These are phyloP conservation scores for Cercospora beticola DNA, from an alignment of 2,329 filamentous ascomycete species.

Conservation along the genomic window DNA sequence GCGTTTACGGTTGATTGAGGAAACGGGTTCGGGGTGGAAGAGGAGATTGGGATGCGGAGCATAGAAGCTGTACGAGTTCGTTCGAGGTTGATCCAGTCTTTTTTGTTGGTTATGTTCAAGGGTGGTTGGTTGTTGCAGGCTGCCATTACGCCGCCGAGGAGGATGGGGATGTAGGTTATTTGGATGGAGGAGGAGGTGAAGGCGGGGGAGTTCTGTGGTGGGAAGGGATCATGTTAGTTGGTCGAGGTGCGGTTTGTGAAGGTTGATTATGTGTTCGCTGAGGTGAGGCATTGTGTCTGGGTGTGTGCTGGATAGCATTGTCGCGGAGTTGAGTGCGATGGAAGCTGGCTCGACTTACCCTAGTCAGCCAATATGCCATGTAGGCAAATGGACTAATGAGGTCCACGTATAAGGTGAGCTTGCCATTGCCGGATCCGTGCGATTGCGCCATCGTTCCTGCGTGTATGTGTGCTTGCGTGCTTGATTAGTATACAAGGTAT, in stretches of 20 bases:
- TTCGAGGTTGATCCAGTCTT: conserved; percentile 56
- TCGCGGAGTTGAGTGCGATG: not conserved
- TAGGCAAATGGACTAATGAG: conserved; percentile 62
- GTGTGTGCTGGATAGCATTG: not conserved
- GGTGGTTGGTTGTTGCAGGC: conserved; percentile 55
- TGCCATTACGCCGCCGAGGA: conserved; percentile 61
- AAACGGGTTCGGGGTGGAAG: conserved; percentile 50
- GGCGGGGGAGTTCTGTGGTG: conserved; percentile 52
- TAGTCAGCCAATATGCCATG: conserved; percentile 57
- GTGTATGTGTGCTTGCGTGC: not conserved
- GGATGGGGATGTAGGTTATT: conserved; percentile 58
- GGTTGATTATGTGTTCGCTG: not conserved
- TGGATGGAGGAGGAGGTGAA: conserved; percentile 53
- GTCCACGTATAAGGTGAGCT: conserved; percentile 59
- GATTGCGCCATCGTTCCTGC: not conserved
- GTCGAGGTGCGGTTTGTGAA: not conserved
- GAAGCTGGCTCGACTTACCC: conserved; percentile 43
- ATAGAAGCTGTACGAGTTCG: conserved; percentile 54
- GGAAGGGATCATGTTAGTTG: not conserved
- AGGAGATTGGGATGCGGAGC: conserved; percentile 56
- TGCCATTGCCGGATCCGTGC: conserved; percentile 32
- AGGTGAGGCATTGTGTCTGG: too few species aligned
- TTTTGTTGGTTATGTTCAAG: conserved; percentile 60
- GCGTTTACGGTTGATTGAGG: conserved; percentile 53
- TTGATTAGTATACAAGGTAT: not conserved